These are phyloP conservation scores for Tarenaya hassleriana DNA, from an alignment of 345 rosid species.

Conservation along the genomic window DNA sequence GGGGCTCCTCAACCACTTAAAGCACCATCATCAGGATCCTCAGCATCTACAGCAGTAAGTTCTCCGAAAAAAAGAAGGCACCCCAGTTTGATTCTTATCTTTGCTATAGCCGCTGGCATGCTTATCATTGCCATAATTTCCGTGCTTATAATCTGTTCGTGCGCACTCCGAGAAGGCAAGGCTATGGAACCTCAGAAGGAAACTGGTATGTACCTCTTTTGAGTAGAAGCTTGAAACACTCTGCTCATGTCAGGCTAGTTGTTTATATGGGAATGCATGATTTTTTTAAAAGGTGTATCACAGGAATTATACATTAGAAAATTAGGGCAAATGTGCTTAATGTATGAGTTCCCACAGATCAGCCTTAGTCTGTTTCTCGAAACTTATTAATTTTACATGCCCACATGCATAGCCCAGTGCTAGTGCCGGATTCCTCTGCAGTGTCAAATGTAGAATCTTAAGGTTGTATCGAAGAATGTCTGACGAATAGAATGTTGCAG, in stretches of 20 bases:
- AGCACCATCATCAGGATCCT: conserved; percentile 44
- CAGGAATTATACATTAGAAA: background rate
- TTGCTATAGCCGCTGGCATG: conserved; percentile 65
- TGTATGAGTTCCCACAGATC: background rate
- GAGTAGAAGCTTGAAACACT: conserved; percentile 12
- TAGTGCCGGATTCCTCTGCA: too few relatives aligned
- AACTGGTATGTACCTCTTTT: conserved; percentile 41
- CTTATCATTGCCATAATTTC: conserved; percentile 43
- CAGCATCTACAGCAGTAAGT: conserved; percentile 33
- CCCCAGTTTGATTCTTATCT: conserved; percentile 51
- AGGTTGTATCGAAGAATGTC: too few relatives aligned
- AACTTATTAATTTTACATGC: too few relatives aligned
- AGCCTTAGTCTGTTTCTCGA: background rate
- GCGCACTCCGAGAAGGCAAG: conserved; percentile 51
- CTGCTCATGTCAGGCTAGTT: conserved; percentile 8
- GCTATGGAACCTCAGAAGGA: conserved; percentile 44
- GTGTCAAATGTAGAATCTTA: too few relatives aligned
- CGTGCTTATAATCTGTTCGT: conserved; percentile 56
- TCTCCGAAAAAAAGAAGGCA: conserved; percentile 46
- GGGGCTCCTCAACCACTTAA: conserved; percentile 45
- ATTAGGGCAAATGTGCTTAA: conserved; percentile 7
- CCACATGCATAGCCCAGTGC: too few relatives aligned
- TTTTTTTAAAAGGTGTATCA: conserved; percentile 12
- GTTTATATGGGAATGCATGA: conserved; percentile 9
- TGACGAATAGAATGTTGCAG: too few relatives aligned